Evolutionary conservation across 495 filamentous ascomycete species (phyloP).

Genomic region (Lophium mytilinum): DNA sequence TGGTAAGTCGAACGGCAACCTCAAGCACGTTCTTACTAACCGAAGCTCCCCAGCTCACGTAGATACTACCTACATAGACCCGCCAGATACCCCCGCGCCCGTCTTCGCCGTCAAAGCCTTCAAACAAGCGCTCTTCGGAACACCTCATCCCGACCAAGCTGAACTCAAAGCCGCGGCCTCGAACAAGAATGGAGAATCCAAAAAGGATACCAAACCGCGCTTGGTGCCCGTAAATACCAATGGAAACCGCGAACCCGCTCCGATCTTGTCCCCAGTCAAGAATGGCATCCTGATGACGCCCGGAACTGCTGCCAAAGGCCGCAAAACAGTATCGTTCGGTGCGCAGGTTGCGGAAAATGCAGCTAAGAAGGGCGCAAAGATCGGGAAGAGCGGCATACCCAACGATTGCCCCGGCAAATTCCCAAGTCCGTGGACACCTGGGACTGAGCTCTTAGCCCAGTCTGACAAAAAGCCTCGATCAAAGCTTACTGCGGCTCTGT

Average conservation of each 20-base stretch:
- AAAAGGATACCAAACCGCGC: constrained; percentile 14
- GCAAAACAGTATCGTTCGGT: constrained; percentile 87
- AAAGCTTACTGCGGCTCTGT: constrained; percentile 46
- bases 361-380: constrained; percentile 35
- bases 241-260: constrained; percentile 1
- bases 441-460: constrained; percentile 14
- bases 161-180: constrained; percentile 8
- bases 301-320: constrained; percentile 64
- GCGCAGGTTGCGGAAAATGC: constrained; percentile 56
- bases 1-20: constrained; percentile 1
- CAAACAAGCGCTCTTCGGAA: constrained; percentile 85
- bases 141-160: constrained; percentile 49
- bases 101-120: constrained; percentile 90
- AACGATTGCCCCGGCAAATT: constrained; percentile 52
- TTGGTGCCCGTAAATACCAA: constrained; percentile 11
- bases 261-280: constrained; percentile 54
- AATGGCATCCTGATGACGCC: constrained; percentile 79
- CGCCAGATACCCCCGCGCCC: constrained; percentile 86
- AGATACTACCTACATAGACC: constrained; percentile 40
- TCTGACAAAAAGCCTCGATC: constrained; percentile 34
- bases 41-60: constrained; percentile 6
- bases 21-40: no score
- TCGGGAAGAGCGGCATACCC: constrained; percentile 42
- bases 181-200: constrained; percentile 6
- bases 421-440: constrained; percentile 54